Base-by-base conservation (phyloP, 2,329 filamentous ascomycete genomes). In the Botryotinia calthae region DNA sequence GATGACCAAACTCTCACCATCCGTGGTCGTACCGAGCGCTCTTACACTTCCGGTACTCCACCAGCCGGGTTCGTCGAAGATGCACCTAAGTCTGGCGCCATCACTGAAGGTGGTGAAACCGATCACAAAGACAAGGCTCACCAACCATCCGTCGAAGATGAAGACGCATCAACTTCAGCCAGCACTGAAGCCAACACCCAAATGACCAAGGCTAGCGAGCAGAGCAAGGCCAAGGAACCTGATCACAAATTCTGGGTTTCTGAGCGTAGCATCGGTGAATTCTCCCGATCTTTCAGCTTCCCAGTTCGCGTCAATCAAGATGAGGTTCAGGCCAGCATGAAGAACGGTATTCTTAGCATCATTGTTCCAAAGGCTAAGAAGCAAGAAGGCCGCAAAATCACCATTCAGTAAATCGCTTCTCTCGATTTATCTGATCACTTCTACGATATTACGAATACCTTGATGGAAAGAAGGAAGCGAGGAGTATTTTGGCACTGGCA, bases 1-100 rank as follows among this genome's bases (percentile, higher is more conserved):
- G 92, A 95, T 80, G 85, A 87, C 59, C 90, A 93, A 83, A 94
- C 91, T 25, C 84, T 95, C 61, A 86, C 89, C 75, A 85, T 96
- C 81, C 88, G 88, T 73, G 93, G 93, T 79, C 88, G 86, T 76
- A 86, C 89, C 72, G 92, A 94, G 82, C 88, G 90, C 76, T 84
- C 88, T 74, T 83, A 88, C 56, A 87, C 87, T 73, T 85, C 84
- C 14, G 83, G 85, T 18, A 77, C 75, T 42, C 75, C 75, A 4
- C 82, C 86, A 46, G 83, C 86, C 42, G 85, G 83, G 66, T 82
- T 84, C 66, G 82, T 89, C 71, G 86, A 89, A 75, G 82, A 80
- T 48, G 73, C 76, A 74, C 78, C 61, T 77, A 66, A 75, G 72
- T 80, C 77, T 75, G 83, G 80, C n/a, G 80, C 83, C 75, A 83